Percentiles rank a stretch among this genome's conserved stretches.
These are phyloP conservation scores for Phytophthora fragariaefolia DNA, from an alignment of 352 stramenopile genomes.

Conservation along the genomic window DNA sequence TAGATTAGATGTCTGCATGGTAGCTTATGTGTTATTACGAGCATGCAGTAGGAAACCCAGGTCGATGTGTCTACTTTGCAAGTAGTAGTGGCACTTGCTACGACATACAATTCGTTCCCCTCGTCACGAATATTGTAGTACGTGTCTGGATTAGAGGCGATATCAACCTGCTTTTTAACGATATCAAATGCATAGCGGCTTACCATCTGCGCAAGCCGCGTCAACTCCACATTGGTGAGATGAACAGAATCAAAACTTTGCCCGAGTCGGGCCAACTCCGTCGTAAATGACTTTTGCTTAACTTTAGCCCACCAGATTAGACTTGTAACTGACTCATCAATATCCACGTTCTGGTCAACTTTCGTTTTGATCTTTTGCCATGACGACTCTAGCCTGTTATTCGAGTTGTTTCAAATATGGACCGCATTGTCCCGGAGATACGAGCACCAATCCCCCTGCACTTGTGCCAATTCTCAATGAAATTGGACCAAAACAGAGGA, in stretches of 20 bases:
- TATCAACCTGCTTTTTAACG: conserved; percentile 3
- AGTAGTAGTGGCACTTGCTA: neutral
- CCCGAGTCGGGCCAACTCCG: neutral
- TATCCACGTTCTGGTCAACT: neutral
- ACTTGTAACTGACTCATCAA: conserved; percentile 7
- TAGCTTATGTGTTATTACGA: neutral
- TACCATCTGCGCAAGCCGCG: neutral
- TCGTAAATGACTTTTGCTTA: conserved; percentile 7
- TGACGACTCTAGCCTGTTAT: conserved; percentile 7
- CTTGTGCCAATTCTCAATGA: conserved; percentile 5
- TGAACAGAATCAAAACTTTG: neutral
- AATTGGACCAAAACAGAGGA: neutral
- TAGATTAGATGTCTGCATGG: conserved; percentile 8
- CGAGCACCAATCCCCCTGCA: neutral
- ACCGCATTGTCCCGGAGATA: conserved; percentile 1
- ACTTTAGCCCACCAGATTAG: conserved; percentile 12
- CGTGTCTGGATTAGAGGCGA: neutral
- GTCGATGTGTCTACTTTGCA: neutral
- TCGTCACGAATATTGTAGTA: neutral
- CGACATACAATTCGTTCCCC: neutral
- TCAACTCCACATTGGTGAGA: neutral
- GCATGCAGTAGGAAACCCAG: conserved; percentile 6
- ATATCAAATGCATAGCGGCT: conserved; percentile 10
- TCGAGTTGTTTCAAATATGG: conserved; percentile 2
- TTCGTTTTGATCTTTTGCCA: conserved; percentile 17